Evolutionary conservation across 1,284 basidiomycete species (phyloP), one percentile per base, ranked within the genome.

Genomic region (Rhodotorula sp.): DNA sequence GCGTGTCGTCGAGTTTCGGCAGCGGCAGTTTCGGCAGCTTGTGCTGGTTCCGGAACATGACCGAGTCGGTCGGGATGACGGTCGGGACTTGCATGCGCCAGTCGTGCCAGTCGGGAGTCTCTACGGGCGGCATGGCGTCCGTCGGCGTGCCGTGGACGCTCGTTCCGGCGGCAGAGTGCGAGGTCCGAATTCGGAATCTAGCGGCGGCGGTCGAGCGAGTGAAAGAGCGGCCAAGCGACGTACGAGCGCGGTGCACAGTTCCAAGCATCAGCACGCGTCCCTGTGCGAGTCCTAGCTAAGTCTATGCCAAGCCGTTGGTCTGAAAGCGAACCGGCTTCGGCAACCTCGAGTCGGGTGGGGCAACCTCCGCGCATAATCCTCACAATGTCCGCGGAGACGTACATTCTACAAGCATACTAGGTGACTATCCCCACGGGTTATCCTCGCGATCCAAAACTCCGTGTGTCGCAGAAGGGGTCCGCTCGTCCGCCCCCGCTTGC

Each of bases 11-110:
- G 18, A 79, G 69, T 18, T 56, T 47, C 2, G 77, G 77, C 0
- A 79, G 71, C 10, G 78, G 77, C 23, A 78, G 61, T 2, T 65
- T 62, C 4, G 77, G 77, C 6, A 78, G 67, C 28, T 61, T 56
- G 38, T 38, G n/a, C 52, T 77, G 77, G 64, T 78, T 72, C 38
- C 56, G 52, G 23, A 72, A 56, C n/a, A 66, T 72, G 56, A 49
- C 49, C 19, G 72, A 75, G 14, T 59, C 58, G 1, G 12, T 2
- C 4, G 72, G 68, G 0, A 73, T 74, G 8, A 72, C 65, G 5
- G 68, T 61, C 6, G 75, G 75, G 0, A 76, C 75, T 26, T 63
- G n/a, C 43, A 72, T 60, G 19, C 77, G 72, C 77, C 77, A 78
- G 28, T 63, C 62, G 10, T 47, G n/a, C 62, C 62, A 63, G 10